Evolutionary conservation across 179 eudicot species (phyloP), one percentile per base, ranked within the genome.

Genomic region (Vitellaria paradoxa): DNA sequence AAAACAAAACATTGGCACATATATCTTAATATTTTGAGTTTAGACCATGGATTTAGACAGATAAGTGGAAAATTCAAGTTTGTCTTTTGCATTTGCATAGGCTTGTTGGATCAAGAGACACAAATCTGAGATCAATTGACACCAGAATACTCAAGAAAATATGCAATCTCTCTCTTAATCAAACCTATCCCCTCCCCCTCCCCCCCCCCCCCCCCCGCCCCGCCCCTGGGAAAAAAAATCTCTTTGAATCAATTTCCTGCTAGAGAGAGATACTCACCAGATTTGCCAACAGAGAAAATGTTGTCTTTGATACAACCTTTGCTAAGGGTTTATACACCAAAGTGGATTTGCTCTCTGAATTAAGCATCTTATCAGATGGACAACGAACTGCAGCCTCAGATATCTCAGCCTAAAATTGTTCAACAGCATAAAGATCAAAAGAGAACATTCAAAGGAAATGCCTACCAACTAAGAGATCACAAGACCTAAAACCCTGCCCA

Each of bases 271-370:
- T 68, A 93, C 96, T 84, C 46, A 93, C 99, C 97, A 91, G 74
- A 77, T 78, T 88, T 59, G 92, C 92, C 85, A 91, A 79, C 50
- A 88, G 74, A 72, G 93, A 87, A 64, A 83, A 74, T 0, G 91
- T 90, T 40, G 78, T 80, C 85, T 80, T 90, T 4, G 99, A 91
- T 37, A 88, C 95, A 15, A 86, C 85, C 80, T 93, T 95, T 20
- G 99, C 98, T 76, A 91, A 80, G 52, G 99, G 99, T 82, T 86
- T 95, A 77, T 87, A 89, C 59, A 93, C 64, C 75, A 87, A 86
- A 81, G 78, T 79, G 53, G 91, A 75, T 53, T 79, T 76, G 75
- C 69, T 74, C 45, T 80, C 88, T 53, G 81, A 60, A 72, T 84
- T 64, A 20, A 82, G 82, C 69, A 74, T 57, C 70, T 78, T 57